phyloP scores from a whole-genome alignment of 2,329 filamentous ascomycete genomes.

The Diatrype stigma region DNA sequence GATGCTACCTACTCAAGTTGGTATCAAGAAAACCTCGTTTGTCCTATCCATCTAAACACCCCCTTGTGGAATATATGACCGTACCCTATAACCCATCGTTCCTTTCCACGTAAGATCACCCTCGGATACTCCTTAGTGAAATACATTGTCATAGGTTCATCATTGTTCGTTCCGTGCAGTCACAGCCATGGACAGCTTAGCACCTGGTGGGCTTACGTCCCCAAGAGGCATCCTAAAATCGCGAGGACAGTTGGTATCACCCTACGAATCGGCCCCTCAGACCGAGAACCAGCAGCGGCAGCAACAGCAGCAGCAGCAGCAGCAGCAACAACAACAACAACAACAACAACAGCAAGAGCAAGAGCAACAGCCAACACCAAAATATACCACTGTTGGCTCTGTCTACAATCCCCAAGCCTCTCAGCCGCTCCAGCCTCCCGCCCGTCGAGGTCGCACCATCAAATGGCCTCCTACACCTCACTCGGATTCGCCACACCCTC shows the following conservation, averaged over 20 bases:
- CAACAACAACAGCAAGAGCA: neutral
- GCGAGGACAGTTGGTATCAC: neutral
- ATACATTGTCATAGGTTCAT: too few relatives aligned
- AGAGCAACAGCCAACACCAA: conserved; percentile 17
- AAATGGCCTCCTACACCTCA: conserved; percentile 30
- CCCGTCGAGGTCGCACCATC: conserved; percentile 44
- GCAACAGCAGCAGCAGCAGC: neutral
- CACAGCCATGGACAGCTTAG: neutral
- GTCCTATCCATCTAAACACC: too few relatives aligned
- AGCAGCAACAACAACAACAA: conserved; percentile 2
- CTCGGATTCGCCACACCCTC: conserved; percentile 15
- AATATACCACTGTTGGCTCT: conserved; percentile 55
- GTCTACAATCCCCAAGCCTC: conserved; percentile 46
- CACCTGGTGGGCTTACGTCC: neutral
- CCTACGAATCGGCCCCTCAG: neutral
- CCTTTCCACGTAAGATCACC: too few relatives aligned
- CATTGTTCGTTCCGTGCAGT: neutral
- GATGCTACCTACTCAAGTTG: too few relatives aligned
- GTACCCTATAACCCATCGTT: too few relatives aligned
- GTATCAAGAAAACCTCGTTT: too few relatives aligned
- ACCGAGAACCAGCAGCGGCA: neutral
- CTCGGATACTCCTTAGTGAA: too few relatives aligned
- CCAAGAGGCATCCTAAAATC: neutral
- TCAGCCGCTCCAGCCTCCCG: conserved; percentile 46
- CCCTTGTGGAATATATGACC: neutral